phyloP scores from a whole-genome alignment of 179 eudicot species.

The Corrigiola litoralis region DNA sequence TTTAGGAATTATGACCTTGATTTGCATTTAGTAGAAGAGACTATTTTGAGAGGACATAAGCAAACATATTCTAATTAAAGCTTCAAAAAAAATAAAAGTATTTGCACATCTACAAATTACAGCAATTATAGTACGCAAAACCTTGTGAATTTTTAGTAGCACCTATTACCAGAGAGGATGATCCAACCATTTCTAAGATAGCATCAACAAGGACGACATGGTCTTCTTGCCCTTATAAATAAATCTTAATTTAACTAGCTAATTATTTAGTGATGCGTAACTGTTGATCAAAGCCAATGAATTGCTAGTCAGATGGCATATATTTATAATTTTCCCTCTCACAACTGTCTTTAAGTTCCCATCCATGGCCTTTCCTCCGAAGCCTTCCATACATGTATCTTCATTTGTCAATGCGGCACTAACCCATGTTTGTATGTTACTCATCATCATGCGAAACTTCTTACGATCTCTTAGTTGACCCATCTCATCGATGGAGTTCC shows the following conservation, averaged over 20 bases:
- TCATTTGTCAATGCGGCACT: conserved; percentile 74
- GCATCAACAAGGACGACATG: no score
- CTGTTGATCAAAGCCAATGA: conserved; percentile 60
- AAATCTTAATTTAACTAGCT: neutral
- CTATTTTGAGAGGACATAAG: no score
- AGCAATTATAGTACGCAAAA: no score
- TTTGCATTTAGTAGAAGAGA: no score
- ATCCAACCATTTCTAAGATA: no score
- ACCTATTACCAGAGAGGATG: no score
- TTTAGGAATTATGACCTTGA: no score
- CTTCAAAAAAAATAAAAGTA: no score
- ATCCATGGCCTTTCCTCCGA: conserved; percentile 38
- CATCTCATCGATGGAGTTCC: conserved; percentile 20
- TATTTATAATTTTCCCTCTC: conserved; percentile 33
- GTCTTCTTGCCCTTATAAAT: no score
- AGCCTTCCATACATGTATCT: conserved; percentile 62
- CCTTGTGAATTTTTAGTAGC: no score
- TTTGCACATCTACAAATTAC: no score
- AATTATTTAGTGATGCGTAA: conserved; percentile 27
- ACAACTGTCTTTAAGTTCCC: conserved; percentile 44
- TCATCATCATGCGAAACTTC: conserved; percentile 14
- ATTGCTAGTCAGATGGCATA: conserved; percentile 72
- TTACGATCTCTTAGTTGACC: conserved; percentile 3
- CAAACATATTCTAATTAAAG: no score
- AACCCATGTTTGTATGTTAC: conserved; percentile 60